Evolutionary conservation across 2,329 filamentous ascomycete genomes (phyloP), one percentile per base, ranked within the genome.

Genomic region (Xylariaceae sp.): DNA sequence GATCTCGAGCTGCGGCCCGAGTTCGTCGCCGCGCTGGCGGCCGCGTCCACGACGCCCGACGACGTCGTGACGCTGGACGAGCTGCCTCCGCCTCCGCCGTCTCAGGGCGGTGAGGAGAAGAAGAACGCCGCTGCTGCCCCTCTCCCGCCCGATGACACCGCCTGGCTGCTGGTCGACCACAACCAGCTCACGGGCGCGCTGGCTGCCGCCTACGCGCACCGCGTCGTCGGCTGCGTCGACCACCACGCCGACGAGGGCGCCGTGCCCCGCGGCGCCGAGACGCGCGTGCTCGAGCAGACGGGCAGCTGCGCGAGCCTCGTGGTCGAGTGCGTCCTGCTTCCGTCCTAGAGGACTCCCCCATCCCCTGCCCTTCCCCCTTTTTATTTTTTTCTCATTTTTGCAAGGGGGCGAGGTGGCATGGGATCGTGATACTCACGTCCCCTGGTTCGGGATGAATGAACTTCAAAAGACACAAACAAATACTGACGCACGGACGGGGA

Each of bases 131-230:
- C n/a, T n/a, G n/a, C n/a, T 18, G 43, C 47, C 3, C 58, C 52
- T 25, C 52, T 82, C 9, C 47, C 56, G 0, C 65, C 75, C 0
- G 64, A 70, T 17, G 70, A 75, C 29, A 80, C 81, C 2, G 65
- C 63, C 31, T 88, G 82, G 82, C 60, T 86, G 13, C 64, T 92
- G 1, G 83, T 92, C 4, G 85, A 92, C 59, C 86, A 92, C 64
- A 92, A 92, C 52, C 69, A 65, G 1, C 63, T 86, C 30, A 80
- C 80, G 5, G 82, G 83, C 0, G 49, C 59, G 11, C 61, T 90
- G 12, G 72, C 67, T 12, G 58, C 54, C 23, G 56, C 64, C 12
- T 84, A 76, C 49, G 59, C 60, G 0, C 40, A 51, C 4, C 61
- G 64, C 7, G 70, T 89, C 0, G 59, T 67, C 4, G 82, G 80